Base-by-base conservation (phyloP, 108 stramenopile genomes). In the Skeletonema tropicum region DNA sequence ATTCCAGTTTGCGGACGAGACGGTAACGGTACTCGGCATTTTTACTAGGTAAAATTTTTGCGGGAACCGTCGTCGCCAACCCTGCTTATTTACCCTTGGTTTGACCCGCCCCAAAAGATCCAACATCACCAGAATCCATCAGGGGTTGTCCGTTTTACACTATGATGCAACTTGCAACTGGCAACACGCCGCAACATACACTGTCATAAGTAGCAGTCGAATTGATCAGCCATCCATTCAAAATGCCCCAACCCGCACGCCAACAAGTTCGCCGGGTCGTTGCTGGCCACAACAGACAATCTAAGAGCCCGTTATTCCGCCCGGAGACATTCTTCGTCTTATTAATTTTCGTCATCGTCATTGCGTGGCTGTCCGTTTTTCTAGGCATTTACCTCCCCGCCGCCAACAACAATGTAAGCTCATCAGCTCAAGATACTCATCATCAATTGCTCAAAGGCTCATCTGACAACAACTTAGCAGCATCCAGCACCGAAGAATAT, bases 221-320 rank as follows among this genome's bases (percentile, higher is more conserved):
- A 29, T 29, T 29, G 26, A 29, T 29, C 26, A 29, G 26, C 26
- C 26, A 29, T 5, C 6, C 33, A 62, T 62, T 30, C 60, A 65
- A 33, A 65, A 69, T 69, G 68, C 31, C 31, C 35, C 68, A 38
- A 57, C n/a, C 57, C 21, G 15, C 52, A 57, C 68, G 68, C 15
- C 55, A 69, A 12, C 33, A 49, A 33, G 31, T 31, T 35, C 26
- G 32, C 2, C 46, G 52, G n/a, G 33, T 69, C 55, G 68, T 33
- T 6, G 3, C 55, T 38, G 32, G n/a, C 33, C 35, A 57, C 68
- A 33, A 10, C 8, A 48, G 46, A 31, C 52, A 21, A 23, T 55
- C 52, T 6, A 55, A 23, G 1, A 49, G 17, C 9, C 23, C 3
- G 23, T 55, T 23, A 25, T 55, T 55, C 23, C 52, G 55, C 7